Base-by-base conservation (phyloP, 2,329 filamentous ascomycete genomes). In the Cryphonectria japonica region DNA sequence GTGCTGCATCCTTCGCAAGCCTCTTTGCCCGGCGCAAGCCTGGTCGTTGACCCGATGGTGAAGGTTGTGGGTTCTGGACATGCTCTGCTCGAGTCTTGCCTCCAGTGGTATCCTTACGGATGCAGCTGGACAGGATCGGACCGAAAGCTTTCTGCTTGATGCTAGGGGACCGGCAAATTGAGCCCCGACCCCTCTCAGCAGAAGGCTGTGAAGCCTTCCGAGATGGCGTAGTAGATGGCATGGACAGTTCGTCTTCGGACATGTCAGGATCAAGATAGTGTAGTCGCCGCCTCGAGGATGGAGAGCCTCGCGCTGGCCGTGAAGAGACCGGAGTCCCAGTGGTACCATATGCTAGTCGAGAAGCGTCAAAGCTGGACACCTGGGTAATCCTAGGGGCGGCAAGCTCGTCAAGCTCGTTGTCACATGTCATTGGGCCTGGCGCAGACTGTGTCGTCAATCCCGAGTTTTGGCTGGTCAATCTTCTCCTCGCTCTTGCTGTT, bases 221-320 rank as follows among this genome's bases (percentile, higher is more conserved):
- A 16, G 66, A 50, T 26, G 69, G 71, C 14, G 69, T 69, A 34
- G 61, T 60, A 9, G 69, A 70, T 26, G 69, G 69, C 69, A 72
- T 63, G 39, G 71, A 71, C 50, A 71, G 29, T 37, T 72, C 71
- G 39, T 72, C 71, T 34, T 72, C 71, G 3, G 71, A 72, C n/a
- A 57, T 39, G 3, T 71, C 71, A n/a, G 39, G n/a, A 29, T 39
- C 54, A 50, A 60, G 54, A 63, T 16, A 50, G 9, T 22, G 46
- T 11, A 59, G n/a, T 52, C 37, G 62, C 19, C n/a, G 26, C 7
- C 13, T 66, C 19, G 62, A 41, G 34, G 39, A 46, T 19, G 61
- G 69, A 13, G 69, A 52, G 14, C 32, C 67, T 26, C 39, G 59
- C 59, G 34, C 61, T 52, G 22, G 46, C 34, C 54, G 50, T 14